Conservation (phyloP, 345 rosid genomes). For the Pistacia integerrima region DNA sequence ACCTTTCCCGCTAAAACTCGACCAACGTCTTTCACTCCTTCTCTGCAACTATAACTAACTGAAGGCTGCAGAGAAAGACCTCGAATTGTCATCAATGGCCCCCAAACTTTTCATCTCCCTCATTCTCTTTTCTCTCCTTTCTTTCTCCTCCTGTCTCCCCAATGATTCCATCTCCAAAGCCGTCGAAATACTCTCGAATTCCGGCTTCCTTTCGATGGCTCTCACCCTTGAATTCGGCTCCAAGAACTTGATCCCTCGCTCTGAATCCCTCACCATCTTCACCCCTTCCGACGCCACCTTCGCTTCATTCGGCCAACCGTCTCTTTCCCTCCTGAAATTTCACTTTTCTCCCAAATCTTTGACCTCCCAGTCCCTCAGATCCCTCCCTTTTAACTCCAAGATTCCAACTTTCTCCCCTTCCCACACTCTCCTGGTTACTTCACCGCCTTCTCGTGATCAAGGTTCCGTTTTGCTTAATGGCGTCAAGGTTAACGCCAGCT, state of each 20-base stretch:
- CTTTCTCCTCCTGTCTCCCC: slow-evolving; percentile 15
- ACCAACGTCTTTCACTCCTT: background rate
- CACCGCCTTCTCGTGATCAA: slow-evolving; percentile 4
- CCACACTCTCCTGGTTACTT: slow-evolving; percentile 33
- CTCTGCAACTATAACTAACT: too few relatives aligned
- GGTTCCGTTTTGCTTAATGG: slow-evolving; percentile 25
- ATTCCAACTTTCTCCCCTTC: slow-evolving; percentile 35
- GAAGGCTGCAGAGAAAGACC: background rate
- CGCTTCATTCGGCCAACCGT: slow-evolving; percentile 34
- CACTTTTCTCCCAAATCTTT: slow-evolving; percentile 35
- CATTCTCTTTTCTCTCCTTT: slow-evolving; percentile 16
- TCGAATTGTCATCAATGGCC: slow-evolving; percentile 29
- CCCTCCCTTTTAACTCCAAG: slow-evolving; percentile 34
- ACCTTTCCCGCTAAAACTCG: background rate
- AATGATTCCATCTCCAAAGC: slow-evolving; percentile 20
- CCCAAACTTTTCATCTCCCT: slow-evolving; percentile 16
- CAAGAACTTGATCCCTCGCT: slow-evolving; percentile 12
- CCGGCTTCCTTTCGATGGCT: slow-evolving; percentile 34
- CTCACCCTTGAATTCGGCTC: slow-evolving; percentile 38
- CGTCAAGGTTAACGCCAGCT: slow-evolving; percentile 13
- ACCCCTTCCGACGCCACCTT: slow-evolving; percentile 36
- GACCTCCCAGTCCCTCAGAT: slow-evolving; percentile 20
- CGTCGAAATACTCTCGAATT: slow-evolving; percentile 22
- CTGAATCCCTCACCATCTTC: slow-evolving; percentile 39
- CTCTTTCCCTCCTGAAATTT: slow-evolving; percentile 36